phyloP scores from a whole-genome alignment of 306 rosid species.

The Dryas octopetala region DNA sequence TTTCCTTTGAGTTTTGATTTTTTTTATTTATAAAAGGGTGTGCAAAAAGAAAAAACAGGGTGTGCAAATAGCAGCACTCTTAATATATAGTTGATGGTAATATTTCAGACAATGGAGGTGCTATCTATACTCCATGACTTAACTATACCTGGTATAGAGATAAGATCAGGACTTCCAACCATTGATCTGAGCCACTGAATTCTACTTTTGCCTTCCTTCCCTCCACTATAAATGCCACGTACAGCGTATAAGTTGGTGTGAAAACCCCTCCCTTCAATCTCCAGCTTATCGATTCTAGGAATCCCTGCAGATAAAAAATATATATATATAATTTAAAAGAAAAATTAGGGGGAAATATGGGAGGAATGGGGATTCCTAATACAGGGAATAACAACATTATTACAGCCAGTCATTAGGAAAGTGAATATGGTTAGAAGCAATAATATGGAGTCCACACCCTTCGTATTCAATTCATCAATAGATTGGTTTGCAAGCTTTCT shows the following conservation, averaged over 20 bases:
- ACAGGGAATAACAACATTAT: background rate
- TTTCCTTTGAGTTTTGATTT: too few species aligned
- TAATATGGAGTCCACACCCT: background rate
- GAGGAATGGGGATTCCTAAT: constrained; percentile 9
- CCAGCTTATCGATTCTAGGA: constrained; percentile 89
- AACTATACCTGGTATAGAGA: constrained; percentile 84
- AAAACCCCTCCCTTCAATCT: constrained; percentile 97
- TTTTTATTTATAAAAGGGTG: too few species aligned
- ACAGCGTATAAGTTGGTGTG: constrained; percentile 96
- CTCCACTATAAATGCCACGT: constrained; percentile 88
- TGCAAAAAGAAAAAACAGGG: too few species aligned
- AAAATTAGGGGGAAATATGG: constrained; percentile 5
- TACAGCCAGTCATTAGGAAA: background rate
- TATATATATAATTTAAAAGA: background rate
- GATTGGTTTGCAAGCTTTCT: background rate
- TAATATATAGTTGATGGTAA: too few species aligned
- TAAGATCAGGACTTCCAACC: constrained; percentile 99
- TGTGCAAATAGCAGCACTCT: too few species aligned
- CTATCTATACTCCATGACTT: background rate
- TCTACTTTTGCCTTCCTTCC: constrained; percentile 96
- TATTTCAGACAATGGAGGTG: too few species aligned
- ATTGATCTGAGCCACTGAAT: constrained; percentile 99
- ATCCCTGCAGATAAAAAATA: constrained; percentile 48
- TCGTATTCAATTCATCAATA: background rate
- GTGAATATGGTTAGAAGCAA: background rate